Percentiles rank a stretch among this genome's conserved stretches.
phyloP scores from a whole-genome alignment of 2,329 filamentous ascomycete species.

The Colletotrichum endophyticum region DNA sequence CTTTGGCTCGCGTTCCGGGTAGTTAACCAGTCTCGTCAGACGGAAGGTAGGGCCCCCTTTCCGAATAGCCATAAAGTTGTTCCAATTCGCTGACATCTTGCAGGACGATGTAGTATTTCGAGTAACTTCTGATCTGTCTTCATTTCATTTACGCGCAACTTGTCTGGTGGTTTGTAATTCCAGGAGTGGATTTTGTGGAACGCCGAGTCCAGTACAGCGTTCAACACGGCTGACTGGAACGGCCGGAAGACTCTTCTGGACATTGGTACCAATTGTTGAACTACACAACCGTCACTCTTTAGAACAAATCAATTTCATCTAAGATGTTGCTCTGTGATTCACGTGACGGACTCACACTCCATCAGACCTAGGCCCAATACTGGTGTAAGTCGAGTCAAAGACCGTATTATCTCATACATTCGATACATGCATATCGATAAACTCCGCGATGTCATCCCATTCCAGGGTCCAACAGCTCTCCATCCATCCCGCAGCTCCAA shows the following conservation, averaged over 20 bases:
- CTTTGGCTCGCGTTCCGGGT: background rate
- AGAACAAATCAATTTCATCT: background rate
- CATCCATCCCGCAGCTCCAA: background rate
- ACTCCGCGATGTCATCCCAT: background rate
- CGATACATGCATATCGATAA: background rate
- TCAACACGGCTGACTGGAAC: background rate
- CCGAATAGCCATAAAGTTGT: background rate
- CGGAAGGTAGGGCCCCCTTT: background rate
- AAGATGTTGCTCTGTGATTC: rapidly evolving
- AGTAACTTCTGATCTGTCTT: background rate
- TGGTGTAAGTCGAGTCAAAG: background rate
- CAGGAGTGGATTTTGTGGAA: too few relatives aligned
- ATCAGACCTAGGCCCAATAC: too few relatives aligned
- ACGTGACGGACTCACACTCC: background rate
- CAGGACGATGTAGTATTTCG: background rate
- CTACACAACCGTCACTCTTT: background rate
- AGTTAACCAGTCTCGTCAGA: background rate
- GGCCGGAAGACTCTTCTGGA: background rate
- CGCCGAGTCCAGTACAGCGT: background rate
- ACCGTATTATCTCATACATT: background rate
- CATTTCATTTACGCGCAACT: rapidly evolving
- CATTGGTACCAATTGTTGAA: background rate
- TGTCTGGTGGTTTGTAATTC: background rate
- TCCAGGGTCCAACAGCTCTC: background rate
- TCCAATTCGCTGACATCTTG: background rate